Evolutionary conservation across 1,284 basidiomycete genomes (phyloP), one percentile per base, ranked within the genome.

Genomic region (Ustilago xerochloae): DNA sequence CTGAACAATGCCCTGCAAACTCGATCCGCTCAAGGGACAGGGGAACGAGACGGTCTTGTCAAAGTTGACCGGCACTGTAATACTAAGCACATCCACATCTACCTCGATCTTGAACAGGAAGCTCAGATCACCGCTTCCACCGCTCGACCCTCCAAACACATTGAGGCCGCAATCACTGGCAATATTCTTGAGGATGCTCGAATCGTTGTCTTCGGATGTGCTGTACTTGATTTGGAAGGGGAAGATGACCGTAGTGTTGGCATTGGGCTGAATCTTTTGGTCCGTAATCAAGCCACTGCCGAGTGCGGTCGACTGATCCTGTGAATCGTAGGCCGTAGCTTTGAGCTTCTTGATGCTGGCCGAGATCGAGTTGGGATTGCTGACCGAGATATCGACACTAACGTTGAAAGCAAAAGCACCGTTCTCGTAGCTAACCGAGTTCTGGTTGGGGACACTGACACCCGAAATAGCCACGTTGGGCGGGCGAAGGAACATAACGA

Each of bases 161-260:
- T 35, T 54, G 39, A 77, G 82, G 46, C 91, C 91, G 83, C 94
- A 96, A 82, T 90, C 92, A 13, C 78, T 82, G 28, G 87, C 87
- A 28, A 93, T 81, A 82, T 93, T 91, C 8, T 86, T 72, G 22
- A 96, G 86, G 35, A 95, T 89, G 20, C 77, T 74, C 41, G 86
- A 82, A 62, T 88, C 87, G 5, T 91, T 89, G 75, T 93, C 90
- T 52, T 87, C 80, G 0, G 88, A 81, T 24, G 87, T 86, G 35
- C 89, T 88, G 86, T 95, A 96, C 50, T 88, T 87, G 57, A 97
- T 87, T 3, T 88, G 83, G 84, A 95, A 91, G 1, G 93, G 93
- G 86, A 97, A 93, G 0, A 89, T 89, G 85, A 94, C 90, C 57
- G 90, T 91, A 3, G 90, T 93, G 74, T 88, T 87, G 4, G 88